Evolutionary conservation across 192 early-diverging fungal genomes (phyloP).

Genomic region (Linderina pennispora): DNA sequence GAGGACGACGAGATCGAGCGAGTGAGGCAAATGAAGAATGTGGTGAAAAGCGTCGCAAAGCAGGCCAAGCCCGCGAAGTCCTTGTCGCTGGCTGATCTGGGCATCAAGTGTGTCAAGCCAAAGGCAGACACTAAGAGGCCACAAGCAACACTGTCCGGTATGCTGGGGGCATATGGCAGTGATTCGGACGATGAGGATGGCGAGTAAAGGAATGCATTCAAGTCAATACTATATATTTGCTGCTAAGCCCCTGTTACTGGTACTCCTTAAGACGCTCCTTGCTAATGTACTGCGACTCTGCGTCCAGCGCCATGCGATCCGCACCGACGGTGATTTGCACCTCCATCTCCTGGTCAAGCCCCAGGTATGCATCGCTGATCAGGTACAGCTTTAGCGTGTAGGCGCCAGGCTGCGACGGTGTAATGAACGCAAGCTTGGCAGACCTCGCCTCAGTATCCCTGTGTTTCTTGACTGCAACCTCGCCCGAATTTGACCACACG

Average conservation of each 20-base stretch:
- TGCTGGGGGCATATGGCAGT: constrained; percentile 39
- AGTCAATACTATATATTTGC: no score
- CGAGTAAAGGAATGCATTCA: no score
- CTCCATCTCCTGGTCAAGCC: constrained; percentile 58
- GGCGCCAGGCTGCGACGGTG: constrained; percentile 56
- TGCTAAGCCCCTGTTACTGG: constrained; percentile 7
- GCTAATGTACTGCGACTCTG: constrained; percentile 16
- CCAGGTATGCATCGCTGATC: constrained; percentile 75
- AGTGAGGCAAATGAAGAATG: constrained; percentile 18
- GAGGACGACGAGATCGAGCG: constrained; percentile 24
- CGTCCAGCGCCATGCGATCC: constrained; percentile 15
- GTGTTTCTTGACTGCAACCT: constrained; percentile 1
- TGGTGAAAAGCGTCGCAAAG: constrained; percentile 1
- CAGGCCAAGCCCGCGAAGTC: neutral
- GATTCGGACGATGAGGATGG: constrained; percentile 12
- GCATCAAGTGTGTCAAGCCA: neutral
- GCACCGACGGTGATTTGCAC: constrained; percentile 35
- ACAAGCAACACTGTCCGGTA: constrained; percentile 14
- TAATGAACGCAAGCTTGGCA: constrained; percentile 53
- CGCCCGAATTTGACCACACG: constrained; percentile 6
- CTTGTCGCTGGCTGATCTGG: neutral
- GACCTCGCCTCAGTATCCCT: constrained; percentile 15
- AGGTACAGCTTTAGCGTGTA: constrained; percentile 53
- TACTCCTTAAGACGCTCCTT: constrained; percentile 32
- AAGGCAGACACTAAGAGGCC: neutral